These are phyloP conservation scores for Fomitopsis pinicola DNA, from an alignment of 1,284 basidiomycete genomes.

Conservation along the genomic window DNA sequence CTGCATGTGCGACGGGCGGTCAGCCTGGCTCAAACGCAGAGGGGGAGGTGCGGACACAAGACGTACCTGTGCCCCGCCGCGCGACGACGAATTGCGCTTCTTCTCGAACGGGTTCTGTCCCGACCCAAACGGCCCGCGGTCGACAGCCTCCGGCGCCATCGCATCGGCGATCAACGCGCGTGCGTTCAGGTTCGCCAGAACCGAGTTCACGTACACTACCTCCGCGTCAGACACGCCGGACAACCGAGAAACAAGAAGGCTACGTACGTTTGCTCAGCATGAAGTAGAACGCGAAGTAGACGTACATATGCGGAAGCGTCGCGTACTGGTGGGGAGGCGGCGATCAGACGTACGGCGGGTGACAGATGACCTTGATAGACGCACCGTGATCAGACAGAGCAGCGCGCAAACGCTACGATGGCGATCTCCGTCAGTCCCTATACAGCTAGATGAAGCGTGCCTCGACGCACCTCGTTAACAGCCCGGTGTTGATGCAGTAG, in stretches of 20 bases:
- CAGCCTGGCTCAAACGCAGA: not conserved
- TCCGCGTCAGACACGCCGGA: not conserved
- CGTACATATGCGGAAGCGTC: conserved; percentile 12
- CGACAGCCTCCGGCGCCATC: not conserved
- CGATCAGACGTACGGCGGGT: not conserved
- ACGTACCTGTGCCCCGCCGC: not conserved
- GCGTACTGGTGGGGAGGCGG: conserved; percentile 9
- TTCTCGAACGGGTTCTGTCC: not conserved
- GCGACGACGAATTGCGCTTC: not conserved
- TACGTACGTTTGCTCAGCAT: conserved; percentile 19
- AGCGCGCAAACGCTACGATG: conserved; percentile 14
- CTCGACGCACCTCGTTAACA: conserved; percentile 15
- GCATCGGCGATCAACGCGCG: conserved; percentile 4
- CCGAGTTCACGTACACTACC: conserved; percentile 11
- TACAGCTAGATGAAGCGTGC: not conserved
- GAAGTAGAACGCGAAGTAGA: conserved; percentile 22
- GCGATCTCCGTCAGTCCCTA: not conserved
- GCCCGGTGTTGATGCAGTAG: conserved; percentile 19
- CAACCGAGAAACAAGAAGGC: not conserved
- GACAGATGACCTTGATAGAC: not conserved
- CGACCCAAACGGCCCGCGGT: not conserved
- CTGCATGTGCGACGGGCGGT: not conserved
- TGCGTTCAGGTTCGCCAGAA: conserved; percentile 11
- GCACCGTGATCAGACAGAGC: conserved; percentile 13
- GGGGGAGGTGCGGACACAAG: not conserved